A percentile compares a stretch with the other conserved stretches of the same genome.
phyloP scores from a whole-genome alignment of 2,329 filamentous ascomycete genomes.

The Chaetomiaceae sp. region DNA sequence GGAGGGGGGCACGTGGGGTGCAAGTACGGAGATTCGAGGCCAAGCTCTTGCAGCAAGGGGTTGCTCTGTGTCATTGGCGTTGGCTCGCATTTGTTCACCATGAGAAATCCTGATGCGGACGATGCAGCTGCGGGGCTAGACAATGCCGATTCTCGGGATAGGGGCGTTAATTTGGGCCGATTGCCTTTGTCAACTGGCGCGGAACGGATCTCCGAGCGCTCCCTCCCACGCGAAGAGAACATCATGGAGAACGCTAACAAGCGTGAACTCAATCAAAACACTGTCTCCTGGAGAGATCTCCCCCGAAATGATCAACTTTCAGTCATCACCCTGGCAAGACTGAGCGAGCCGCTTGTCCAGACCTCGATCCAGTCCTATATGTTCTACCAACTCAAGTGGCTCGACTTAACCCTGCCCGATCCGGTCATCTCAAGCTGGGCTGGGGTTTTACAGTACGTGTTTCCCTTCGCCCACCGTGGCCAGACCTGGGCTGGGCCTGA shows the following conservation, averaged over 20 bases:
- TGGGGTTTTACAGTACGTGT: slow-evolving; percentile 58
- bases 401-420: slow-evolving; percentile 51
- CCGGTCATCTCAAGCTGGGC: slow-evolving; percentile 72
- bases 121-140: neutral
- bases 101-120: neutral
- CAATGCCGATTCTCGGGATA: neutral
- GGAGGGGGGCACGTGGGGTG: too few relatives aligned
- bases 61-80: too few relatives aligned
- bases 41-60: too few relatives aligned
- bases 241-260: neutral
- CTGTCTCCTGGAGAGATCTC: slow-evolving; percentile 66
- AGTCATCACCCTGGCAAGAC: slow-evolving; percentile 70
- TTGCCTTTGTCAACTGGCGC: neutral
- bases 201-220: neutral
- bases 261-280: slow-evolving; percentile 12
- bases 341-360: slow-evolving; percentile 49
- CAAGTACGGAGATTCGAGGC: neutral
- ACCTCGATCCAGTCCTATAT: slow-evolving; percentile 60
- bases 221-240: neutral
- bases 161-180: neutral
- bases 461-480: neutral
- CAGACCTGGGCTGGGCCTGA: neutral
- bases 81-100: neutral
- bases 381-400: slow-evolving; percentile 84
- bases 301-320: slow-evolving; percentile 73